Evolutionary conservation across 768 basidiomycete species (phyloP).

Genomic region (Rhodotorula babjevae): DNA sequence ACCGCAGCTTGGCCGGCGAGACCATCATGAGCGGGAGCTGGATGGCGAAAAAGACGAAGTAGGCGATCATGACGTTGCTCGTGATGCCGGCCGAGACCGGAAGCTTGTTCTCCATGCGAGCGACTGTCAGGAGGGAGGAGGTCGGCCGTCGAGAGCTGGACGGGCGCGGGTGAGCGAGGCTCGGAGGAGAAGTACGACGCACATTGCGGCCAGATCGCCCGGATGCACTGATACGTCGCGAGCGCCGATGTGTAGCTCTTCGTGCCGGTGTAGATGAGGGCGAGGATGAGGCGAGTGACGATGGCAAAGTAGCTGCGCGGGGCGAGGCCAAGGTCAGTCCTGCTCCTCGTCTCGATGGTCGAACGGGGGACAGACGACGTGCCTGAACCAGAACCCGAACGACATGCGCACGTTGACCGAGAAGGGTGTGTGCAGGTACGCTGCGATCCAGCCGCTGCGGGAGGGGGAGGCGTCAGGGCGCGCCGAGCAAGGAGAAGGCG

Average conservation of each 20-base stretch:
- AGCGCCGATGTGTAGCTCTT: background rate
- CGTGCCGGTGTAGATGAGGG: conserved; percentile 5
- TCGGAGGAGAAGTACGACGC: too few species aligned
- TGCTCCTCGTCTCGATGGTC: too few species aligned
- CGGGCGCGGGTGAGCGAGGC: background rate
- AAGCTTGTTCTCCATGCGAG: conserved; percentile 31
- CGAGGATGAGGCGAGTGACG: conserved; percentile 11
- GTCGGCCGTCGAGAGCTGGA: conserved; percentile 4
- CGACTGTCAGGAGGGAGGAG: conserved; percentile 3
- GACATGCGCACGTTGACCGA: conserved; percentile 4
- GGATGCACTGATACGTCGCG: conserved; percentile 47
- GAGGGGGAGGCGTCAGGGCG: too few species aligned
- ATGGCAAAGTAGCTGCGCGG: background rate
- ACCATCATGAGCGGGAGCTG: conserved; percentile 16
- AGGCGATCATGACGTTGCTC: conserved; percentile 21
- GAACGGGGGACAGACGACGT: background rate
- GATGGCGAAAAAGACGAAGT: conserved; percentile 32
- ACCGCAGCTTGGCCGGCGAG: conserved; percentile 45
- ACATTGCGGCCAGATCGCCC: conserved; percentile 71
- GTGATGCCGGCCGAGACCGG: conserved; percentile 35
- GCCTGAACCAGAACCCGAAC: background rate
- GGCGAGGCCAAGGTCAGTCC: background rate
- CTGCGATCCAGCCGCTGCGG: background rate
- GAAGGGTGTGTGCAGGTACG: conserved; percentile 10
- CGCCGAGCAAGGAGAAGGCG: background rate